Conservation (phyloP, 805 yeast genomes). For the Saccharomycopsis amapae region DNA sequence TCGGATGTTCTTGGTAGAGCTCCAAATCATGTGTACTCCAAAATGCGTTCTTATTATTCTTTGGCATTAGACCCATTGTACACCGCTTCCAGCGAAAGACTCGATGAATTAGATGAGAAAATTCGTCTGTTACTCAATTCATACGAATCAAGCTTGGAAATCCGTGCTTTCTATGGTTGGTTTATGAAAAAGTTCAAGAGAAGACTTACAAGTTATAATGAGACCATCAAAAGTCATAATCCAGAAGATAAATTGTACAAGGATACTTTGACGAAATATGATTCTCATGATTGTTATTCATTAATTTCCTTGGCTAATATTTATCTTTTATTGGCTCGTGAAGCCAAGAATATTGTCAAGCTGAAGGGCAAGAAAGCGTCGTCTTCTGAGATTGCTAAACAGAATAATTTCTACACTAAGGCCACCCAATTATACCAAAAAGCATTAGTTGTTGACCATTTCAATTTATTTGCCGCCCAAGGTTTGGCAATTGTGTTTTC, state of each 20-base stretch:
- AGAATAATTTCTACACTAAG: slow-evolving; percentile 68
- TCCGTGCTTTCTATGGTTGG: slow-evolving; percentile 92
- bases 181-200: slow-evolving; percentile 55
- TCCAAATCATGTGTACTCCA: slow-evolving; percentile 72
- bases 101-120: slow-evolving; percentile 39
- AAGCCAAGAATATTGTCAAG: slow-evolving; percentile 39
- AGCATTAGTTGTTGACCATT: slow-evolving; percentile 75
- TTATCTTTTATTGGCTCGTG: slow-evolving; percentile 77
- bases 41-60: slow-evolving; percentile 60
- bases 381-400: slow-evolving; percentile 47
- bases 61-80: slow-evolving; percentile 31
- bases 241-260: slow-evolving; percentile 75
- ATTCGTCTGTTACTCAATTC: slow-evolving; percentile 47
- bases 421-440: slow-evolving; percentile 92
- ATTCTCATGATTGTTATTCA: slow-evolving; percentile 87
- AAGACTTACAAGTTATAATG: slow-evolving; percentile 33
- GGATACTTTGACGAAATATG: slow-evolving; percentile 71
- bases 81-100: slow-evolving; percentile 39
- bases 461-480: slow-evolving; percentile 93
- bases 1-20: slow-evolving; percentile 45
- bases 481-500: slow-evolving; percentile 93
- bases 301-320: slow-evolving; percentile 84
- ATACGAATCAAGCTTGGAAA: slow-evolving; percentile 61
- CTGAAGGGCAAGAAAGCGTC: slow-evolving; percentile 26
- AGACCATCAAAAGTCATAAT: slow-evolving; percentile 40